Evolutionary conservation across 139 green algal genomes (phyloP), one percentile per base, ranked within the genome.

Genomic region (Trebouxia sp.): DNA sequence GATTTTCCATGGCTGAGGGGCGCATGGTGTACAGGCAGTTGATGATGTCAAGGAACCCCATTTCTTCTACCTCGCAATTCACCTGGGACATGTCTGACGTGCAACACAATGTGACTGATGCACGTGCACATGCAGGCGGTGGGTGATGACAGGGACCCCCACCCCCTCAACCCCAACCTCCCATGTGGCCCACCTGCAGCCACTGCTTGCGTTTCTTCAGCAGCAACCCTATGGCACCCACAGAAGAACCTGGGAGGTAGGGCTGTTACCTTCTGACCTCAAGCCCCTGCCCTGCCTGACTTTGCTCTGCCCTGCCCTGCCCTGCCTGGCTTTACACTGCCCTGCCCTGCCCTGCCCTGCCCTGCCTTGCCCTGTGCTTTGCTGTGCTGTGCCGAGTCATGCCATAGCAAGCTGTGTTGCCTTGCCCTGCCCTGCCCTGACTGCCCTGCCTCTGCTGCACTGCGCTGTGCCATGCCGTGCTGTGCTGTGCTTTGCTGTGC

Each of bases 181-280:
- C 35, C 65, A 83, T 65, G 83, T 89, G 51, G 78, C 82, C 14
- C 86, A 92, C 78, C 82, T 97, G 72, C 93, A 97, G 72, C 95
- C 96, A n/a, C 88, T 99, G 81, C 91, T 99, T 37, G 82, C 84
- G 11, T 98, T 99, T 77, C 88, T 99, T 45, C 88, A 88, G 48
- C 87, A 96, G n/a, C 22, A 88, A 51, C 87, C 92, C 17, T 97
- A 89, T 76, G 92, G 91, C 45, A 32, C 39, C 10, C 62, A 88
- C 32, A 35, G 65, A 22, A 38, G 45, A 6, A 30, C 58, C 32
- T 91, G 89, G 89, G 82, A 94, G 76, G 82, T 85, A 17, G 28
- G 37, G 24, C 15, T 4, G 55, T 22, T 58, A 30, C 75, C 43
- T 30, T 41, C 4, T 45, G n/a, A n/a, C n/a, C n/a, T n/a, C n/a